Evolutionary conservation across 495 filamentous ascomycete genomes (phyloP).

Genomic region (Penicillium coffeae): DNA sequence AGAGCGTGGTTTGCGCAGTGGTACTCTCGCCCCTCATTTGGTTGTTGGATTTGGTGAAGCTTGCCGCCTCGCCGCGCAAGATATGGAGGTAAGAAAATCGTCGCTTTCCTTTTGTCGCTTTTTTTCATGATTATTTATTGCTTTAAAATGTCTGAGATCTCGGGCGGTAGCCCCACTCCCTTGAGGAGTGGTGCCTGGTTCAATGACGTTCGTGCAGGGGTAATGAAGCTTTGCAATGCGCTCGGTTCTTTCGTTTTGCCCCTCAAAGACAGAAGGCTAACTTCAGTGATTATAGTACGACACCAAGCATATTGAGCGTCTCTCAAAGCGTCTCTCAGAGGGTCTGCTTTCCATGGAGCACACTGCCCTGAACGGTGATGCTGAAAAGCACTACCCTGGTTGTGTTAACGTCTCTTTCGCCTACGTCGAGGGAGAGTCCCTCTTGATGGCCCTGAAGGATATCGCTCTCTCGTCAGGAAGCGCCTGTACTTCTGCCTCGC

Average conservation of each 20-base stretch:
- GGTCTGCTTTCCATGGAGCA: conserved; percentile 87
- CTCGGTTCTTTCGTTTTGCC: no score
- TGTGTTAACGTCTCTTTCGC: conserved; percentile 98
- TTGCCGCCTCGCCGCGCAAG: conserved; percentile 82
- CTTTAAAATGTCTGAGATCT: conserved; percentile 57
- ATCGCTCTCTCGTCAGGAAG: conserved; percentile 96
- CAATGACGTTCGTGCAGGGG: conserved; percentile 51
- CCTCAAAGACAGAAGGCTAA: no score
- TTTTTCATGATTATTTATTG: conserved; percentile 49
- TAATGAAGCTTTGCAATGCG: conserved; percentile 34
- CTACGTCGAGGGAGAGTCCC: conserved; percentile 95
- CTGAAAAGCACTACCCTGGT: conserved; percentile 80
- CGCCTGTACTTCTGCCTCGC: conserved; percentile 92
- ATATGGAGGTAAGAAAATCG: conserved; percentile 69
- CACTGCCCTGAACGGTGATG: conserved; percentile 85
- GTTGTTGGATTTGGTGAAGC: conserved; percentile 94
- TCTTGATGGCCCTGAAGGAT: conserved; percentile 97
- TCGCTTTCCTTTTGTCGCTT: neutral
- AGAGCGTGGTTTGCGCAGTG: conserved; percentile 89
- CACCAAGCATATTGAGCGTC: conserved; percentile 69
- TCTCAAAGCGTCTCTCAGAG: conserved; percentile 78
- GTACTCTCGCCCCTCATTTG: conserved; percentile 84
- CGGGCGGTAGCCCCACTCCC: conserved; percentile 41
- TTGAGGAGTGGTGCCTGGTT: conserved; percentile 31
- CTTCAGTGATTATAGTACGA: conserved; percentile 95